Conservation (phyloP, 163 green algal genomes). For the Chlorella variabilis region DNA sequence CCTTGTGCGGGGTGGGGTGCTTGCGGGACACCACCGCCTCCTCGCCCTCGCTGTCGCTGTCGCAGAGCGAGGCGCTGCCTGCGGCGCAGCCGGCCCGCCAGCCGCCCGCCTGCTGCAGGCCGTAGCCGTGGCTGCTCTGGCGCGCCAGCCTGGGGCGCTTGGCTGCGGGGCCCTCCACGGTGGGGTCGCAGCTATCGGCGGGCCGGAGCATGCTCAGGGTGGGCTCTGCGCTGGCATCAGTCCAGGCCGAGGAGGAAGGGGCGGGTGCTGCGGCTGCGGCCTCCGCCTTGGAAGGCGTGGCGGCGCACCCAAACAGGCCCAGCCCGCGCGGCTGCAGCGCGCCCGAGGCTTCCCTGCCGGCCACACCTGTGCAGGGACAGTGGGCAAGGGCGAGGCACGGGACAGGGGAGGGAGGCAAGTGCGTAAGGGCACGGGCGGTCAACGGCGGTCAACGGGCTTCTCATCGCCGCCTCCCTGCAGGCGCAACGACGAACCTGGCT, state of each 20-base stretch:
- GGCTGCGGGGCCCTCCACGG: conserved; percentile 1
- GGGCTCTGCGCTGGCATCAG: conserved; percentile 13
- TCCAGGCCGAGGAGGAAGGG: background rate
- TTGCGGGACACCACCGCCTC: conserved; percentile 3
- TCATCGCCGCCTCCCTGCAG: background rate
- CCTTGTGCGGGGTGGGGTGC: conserved; percentile 15
- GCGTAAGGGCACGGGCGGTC: too few species aligned
- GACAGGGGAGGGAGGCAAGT: background rate
- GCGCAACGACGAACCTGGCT: background rate
- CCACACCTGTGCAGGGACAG: background rate
- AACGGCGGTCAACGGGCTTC: background rate
- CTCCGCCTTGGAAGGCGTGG: background rate
- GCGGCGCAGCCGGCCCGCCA: background rate
- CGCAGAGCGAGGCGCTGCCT: background rate
- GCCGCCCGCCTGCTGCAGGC: background rate
- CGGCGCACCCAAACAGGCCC: background rate
- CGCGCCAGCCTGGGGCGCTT: background rate
- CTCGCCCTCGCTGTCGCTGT: conserved; percentile 14
- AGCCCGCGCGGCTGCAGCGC: background rate
- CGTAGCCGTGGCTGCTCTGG: background rate
- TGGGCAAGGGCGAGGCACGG: background rate
- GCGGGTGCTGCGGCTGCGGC: background rate
- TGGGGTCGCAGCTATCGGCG: conserved; percentile 13
- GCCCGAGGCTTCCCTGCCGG: background rate
- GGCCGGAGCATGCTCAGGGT: background rate